Percentiles rank a stretch among this genome's conserved stretches.
Evolutionary conservation across 1,139 yeast species (phyloP).

Genomic region (Williopsis jadinii): DNA sequence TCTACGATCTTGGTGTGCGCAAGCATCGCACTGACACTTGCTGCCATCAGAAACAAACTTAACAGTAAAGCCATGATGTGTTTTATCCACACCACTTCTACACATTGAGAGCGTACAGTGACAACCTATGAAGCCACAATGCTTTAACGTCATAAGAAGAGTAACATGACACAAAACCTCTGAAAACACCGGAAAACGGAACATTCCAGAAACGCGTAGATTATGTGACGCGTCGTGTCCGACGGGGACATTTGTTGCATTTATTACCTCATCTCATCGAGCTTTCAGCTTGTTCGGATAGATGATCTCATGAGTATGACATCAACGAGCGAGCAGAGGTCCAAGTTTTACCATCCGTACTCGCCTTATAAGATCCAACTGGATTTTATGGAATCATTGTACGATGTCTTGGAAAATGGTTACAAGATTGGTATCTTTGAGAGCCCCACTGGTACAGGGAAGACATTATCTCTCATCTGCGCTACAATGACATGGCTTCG

Average conservation of each 20-base stretch:
- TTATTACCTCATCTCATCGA: too few species aligned
- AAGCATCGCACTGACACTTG: not conserved
- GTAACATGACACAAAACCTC: too few species aligned
- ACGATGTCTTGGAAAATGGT: constrained; percentile 48
- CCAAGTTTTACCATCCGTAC: constrained; percentile 64
- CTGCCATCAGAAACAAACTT: not conserved
- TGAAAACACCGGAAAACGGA: too few species aligned
- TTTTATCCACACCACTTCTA: not conserved
- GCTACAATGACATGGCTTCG: constrained; percentile 84
- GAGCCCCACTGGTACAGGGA: constrained; percentile 95
- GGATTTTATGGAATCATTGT: constrained; percentile 69
- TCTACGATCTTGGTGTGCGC: not conserved
- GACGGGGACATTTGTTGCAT: too few species aligned
- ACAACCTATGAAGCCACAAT: too few species aligned
- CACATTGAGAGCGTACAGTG: too few species aligned
- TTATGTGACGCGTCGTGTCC: too few species aligned
- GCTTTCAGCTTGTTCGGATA: too few species aligned
- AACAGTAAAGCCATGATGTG: not conserved
- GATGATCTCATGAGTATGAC: too few species aligned
- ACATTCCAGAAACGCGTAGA: too few species aligned
- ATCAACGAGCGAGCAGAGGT: constrained; percentile 3
- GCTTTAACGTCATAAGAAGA: too few species aligned
- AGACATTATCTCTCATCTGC: constrained; percentile 81
- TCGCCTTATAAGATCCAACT: constrained; percentile 73
- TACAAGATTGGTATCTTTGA: constrained; percentile 79